phyloP scores from a whole-genome alignment of 305 asterid species.

The Solanum hybrid region DNA sequence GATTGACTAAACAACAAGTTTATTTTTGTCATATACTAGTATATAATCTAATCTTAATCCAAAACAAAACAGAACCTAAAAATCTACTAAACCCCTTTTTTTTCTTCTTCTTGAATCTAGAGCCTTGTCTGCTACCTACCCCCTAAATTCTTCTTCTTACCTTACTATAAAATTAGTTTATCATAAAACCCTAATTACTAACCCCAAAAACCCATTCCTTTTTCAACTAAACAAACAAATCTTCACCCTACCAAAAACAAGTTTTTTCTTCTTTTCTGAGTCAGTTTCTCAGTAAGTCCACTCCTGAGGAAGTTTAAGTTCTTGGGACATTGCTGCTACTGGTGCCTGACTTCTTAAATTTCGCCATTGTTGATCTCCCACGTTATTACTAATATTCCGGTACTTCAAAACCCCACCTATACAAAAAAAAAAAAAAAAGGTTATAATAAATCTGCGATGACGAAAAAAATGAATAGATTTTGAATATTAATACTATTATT shows the following conservation, averaged over 20 bases:
- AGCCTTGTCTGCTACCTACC: neutral
- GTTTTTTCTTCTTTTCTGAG: neutral
- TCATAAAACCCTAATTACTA: neutral
- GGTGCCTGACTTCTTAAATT: neutral
- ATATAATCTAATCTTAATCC: neutral
- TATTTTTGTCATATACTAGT: neutral
- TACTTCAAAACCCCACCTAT: constrained; percentile 9
- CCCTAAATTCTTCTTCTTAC: neutral
- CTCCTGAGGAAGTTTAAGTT: constrained; percentile 30
- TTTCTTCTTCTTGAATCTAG: neutral
- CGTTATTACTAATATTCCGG: neutral
- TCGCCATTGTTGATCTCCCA: constrained; percentile 22
- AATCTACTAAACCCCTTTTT: neutral
- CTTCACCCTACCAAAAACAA: neutral
- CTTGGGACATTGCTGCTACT: constrained; percentile 17
- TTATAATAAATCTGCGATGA: neutral
- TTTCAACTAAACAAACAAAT: neutral
- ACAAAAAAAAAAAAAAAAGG: too few species aligned
- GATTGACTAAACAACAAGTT: neutral
- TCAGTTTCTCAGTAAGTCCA: constrained; percentile 30
- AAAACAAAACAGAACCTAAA: neutral
- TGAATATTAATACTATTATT: neutral
- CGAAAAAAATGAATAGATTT: neutral
- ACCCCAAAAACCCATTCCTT: neutral
- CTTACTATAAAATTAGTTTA: neutral